A percentile compares a stretch with the other conserved stretches of the same genome.
These are phyloP conservation scores for Eragrostis tef DNA, from an alignment of 202 grass and related monocot species.

Conservation along the genomic window DNA sequence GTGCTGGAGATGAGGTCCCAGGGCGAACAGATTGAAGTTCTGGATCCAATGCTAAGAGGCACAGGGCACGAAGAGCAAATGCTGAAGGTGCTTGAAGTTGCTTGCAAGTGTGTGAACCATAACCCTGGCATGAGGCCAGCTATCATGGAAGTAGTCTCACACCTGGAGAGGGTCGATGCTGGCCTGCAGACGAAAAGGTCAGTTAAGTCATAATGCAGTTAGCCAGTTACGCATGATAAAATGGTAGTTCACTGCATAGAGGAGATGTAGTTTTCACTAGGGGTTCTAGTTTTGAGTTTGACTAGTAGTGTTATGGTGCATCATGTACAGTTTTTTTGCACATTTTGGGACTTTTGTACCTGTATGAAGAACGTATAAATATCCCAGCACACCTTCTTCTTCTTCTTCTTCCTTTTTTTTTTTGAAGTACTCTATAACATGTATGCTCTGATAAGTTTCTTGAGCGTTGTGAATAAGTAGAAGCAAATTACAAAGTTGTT, in stretches of 20 bases:
- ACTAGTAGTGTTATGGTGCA: neutral
- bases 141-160: conserved; percentile 56
- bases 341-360: neutral
- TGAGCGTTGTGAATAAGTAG: too few species aligned
- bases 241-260: neutral
- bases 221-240: neutral
- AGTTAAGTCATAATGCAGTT: conserved; percentile 5
- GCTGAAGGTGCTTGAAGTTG: conserved; percentile 68
- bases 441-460: neutral
- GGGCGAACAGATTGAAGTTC: conserved; percentile 55
- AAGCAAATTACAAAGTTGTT: neutral
- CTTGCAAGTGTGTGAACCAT: conserved; percentile 56
- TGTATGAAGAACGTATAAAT: neutral
- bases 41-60: conserved; percentile 51
- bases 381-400: neutral
- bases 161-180: conserved; percentile 37
- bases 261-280: neutral
- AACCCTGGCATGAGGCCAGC: conserved; percentile 56
- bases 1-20: conserved; percentile 52
- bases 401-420: neutral
- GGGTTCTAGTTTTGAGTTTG: neutral
- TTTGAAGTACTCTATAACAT: neutral
- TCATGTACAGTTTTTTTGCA: neutral
- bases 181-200: conserved; percentile 36
- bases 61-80: conserved; percentile 65